phyloP scores from a whole-genome alignment of 345 rosid species.

The Stellera chamaejasme region DNA sequence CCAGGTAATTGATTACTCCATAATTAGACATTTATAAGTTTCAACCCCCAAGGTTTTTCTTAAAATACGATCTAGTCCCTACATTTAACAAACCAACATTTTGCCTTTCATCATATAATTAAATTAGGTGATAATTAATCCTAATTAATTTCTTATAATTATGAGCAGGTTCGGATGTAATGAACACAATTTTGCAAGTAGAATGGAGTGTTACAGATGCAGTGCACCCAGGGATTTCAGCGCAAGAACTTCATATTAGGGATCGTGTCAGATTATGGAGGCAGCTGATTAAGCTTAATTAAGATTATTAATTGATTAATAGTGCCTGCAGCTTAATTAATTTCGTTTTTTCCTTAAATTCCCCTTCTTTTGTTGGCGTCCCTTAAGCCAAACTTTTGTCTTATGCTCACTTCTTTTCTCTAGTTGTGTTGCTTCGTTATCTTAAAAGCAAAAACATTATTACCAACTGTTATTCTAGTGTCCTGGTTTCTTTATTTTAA shows the following conservation, averaged over 20 bases:
- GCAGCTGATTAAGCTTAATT: too few relatives aligned
- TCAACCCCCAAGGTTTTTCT: too few relatives aligned
- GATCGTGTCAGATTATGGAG: background rate
- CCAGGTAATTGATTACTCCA: conserved; percentile 34
- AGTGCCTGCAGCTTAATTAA: conserved; percentile 13
- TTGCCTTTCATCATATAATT: too few relatives aligned
- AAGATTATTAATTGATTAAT: too few relatives aligned
- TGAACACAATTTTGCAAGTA: conserved; percentile 87
- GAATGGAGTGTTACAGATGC: conserved; percentile 88
- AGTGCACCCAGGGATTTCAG: conserved; percentile 69
- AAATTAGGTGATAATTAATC: background rate
- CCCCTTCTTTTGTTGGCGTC: conserved; percentile 7
- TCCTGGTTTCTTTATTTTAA: background rate
- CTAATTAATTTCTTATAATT: background rate
- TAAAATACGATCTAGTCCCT: too few relatives aligned
- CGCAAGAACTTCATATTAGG: conserved; percentile 23
- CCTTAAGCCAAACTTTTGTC: background rate
- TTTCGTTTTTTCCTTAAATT: conserved; percentile 9
- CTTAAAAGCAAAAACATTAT: background rate
- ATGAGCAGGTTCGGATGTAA: conserved; percentile 64
- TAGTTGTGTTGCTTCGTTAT: background rate
- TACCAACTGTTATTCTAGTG: background rate
- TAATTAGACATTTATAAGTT: background rate
- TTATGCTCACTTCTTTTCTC: background rate
- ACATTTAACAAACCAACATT: background rate